Conservation (phyloP, 257 asterid species). For the Anisodus tanguticus region DNA sequence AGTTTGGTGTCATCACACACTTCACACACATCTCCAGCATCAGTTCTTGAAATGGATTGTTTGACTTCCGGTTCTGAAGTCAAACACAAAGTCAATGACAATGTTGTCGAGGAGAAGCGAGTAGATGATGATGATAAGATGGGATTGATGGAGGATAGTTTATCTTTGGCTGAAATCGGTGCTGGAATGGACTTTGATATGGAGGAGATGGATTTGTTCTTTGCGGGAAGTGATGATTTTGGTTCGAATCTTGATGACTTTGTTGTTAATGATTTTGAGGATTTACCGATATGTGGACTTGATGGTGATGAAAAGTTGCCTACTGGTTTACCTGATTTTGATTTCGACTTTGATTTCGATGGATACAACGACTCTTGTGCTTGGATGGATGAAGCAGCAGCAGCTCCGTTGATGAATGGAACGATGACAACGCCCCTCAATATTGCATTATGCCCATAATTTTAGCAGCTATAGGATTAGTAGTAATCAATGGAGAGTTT, state of each 20-base stretch:
- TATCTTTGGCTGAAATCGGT: constrained; percentile 47
- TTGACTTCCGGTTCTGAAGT: constrained; percentile 41
- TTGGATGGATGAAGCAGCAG: constrained; percentile 62
- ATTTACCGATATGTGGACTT: constrained; percentile 47
- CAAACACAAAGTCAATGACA: neutral
- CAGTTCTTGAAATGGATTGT: constrained; percentile 58
- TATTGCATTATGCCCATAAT: constrained; percentile 74
- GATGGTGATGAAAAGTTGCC: constrained; percentile 42
- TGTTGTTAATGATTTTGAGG: constrained; percentile 46
- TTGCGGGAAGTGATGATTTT: constrained; percentile 40
- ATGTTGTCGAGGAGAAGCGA: constrained; percentile 15
- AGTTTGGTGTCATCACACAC: constrained; percentile 60
- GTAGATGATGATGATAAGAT: constrained; percentile 29
- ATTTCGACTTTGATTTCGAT: constrained; percentile 63
- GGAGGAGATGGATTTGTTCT: constrained; percentile 54
- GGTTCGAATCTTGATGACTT: constrained; percentile 50
- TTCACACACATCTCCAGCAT: constrained; percentile 58
- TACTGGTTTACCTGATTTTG: constrained; percentile 56
- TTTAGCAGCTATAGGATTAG: constrained; percentile 60
- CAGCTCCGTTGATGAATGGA: constrained; percentile 46
- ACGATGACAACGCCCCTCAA: constrained; percentile 58
- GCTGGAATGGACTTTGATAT: constrained; percentile 51
- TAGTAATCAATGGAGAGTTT: constrained; percentile 38
- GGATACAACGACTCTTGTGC: constrained; percentile 51
- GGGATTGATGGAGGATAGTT: constrained; percentile 37